A percentile compares a stretch with the other conserved stretches of the same genome.
Conservation (phyloP, 768 basidiomycete species). For the Amylocystis lapponica region DNA sequence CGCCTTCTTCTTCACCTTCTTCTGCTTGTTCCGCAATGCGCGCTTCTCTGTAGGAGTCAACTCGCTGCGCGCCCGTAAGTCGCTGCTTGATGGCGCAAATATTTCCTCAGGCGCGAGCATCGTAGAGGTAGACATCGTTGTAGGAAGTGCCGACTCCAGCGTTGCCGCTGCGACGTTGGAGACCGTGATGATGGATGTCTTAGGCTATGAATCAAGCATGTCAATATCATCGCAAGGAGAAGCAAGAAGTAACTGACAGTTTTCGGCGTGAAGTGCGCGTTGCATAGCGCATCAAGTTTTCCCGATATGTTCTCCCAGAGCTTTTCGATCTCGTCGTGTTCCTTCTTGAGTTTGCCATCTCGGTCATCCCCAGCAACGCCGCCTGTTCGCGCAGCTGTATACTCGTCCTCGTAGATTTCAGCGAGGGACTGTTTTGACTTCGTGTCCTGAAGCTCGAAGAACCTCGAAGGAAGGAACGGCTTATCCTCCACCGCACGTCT, state of each 20-base stretch:
- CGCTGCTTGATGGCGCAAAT: constrained; percentile 46
- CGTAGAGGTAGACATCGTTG: constrained; percentile 63
- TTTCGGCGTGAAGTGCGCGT: constrained; percentile 94
- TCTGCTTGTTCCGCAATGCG: constrained; percentile 56
- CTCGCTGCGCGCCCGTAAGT: constrained; percentile 66
- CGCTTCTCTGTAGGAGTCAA: constrained; percentile 84
- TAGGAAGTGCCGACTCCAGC: constrained; percentile 89
- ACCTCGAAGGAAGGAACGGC: constrained; percentile 85
- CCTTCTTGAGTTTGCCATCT: constrained; percentile 82
- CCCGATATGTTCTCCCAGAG: constrained; percentile 81
- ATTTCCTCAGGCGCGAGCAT: constrained; percentile 95
- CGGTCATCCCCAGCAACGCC: constrained; percentile 61
- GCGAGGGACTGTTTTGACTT: constrained; percentile 88
- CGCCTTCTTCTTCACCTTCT: constrained; percentile 67
- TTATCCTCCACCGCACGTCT: constrained; percentile 71
- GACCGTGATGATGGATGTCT: constrained; percentile 78
- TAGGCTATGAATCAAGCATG: constrained; percentile 53
- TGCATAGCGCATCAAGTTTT: constrained; percentile 91
- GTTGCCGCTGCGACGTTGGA: constrained; percentile 76
- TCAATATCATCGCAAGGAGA: constrained; percentile 1
- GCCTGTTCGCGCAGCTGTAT: constrained; percentile 58
- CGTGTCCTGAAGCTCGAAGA: constrained; percentile 84
- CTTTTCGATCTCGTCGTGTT: constrained; percentile 81
- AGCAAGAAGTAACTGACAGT: constrained; percentile 45
- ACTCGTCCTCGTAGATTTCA: constrained; percentile 95